Evolutionary conservation across 2,329 filamentous ascomycete species (phyloP), one percentile per base, ranked within the genome.

Genomic region (Xylaria sp.): DNA sequence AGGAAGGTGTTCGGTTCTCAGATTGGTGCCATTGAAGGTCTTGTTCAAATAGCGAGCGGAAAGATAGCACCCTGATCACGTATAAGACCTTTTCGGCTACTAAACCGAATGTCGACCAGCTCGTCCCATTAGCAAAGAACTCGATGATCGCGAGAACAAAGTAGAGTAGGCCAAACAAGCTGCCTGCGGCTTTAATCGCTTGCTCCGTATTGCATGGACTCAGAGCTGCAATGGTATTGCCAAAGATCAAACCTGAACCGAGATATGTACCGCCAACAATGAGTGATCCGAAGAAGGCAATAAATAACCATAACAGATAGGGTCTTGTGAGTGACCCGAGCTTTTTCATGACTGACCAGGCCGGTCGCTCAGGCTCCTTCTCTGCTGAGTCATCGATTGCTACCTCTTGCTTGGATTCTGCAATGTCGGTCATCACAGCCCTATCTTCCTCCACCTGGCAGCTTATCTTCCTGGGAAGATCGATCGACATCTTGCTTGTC

Each of bases 11-110:
- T 28, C 90, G 86, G 4, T 84, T 86, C 25, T 87, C 84, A 0
- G 89, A 89, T 75, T 92, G 88, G 74, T 93, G 91, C 91, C 91
- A 94, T 68, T 91, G 85, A 57, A 92, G 81, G 70, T 90, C 88
- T 78, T 92, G 90, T 68, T 88, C 83, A 60, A 92, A 86, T 1
- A 93, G 80, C 0, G 90, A 88, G 2, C 89, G 86, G 76, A 93
- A 88, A 0, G 89, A 90, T 1, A 91, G 79, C 1, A 91, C 85
- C 62, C 90, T 85, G 10, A 91, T 86, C 54, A 84, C 86, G 77
- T 89, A 90, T 1, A 93, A 82, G 1, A 92, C 80, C 70, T 90
- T 88, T 76, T 93, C 90, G 0, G 90, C 87, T 0, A 89, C 83
- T 66, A 83, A 82, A 2, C 88, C 88, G 71, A 81, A 87, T 28